These are phyloP conservation scores for Xylaria flabelliformis DNA, from an alignment of 495 filamentous ascomycete species.

Conservation along the genomic window DNA sequence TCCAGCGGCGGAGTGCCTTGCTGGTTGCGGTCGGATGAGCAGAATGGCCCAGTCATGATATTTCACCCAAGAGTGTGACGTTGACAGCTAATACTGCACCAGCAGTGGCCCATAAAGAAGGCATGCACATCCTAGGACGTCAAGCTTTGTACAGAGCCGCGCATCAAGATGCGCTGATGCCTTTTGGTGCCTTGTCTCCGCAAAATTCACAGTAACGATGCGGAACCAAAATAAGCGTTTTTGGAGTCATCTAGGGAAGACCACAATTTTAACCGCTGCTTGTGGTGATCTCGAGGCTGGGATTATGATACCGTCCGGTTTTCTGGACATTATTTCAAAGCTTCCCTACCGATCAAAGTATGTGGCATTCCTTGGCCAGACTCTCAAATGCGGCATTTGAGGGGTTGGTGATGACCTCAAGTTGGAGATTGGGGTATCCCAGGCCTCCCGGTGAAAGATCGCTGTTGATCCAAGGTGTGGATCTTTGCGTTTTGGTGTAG, in stretches of 20 bases:
- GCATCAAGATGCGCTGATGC: not conserved
- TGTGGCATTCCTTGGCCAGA: constrained; percentile 1
- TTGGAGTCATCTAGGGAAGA: not conserved
- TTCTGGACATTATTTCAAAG: not conserved
- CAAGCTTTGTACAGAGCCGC: not conserved
- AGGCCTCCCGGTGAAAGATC: not conserved
- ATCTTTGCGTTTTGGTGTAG: constrained; percentile 4
- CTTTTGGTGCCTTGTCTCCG: not conserved
- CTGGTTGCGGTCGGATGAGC: not conserved
- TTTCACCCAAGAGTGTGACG: constrained; percentile 14
- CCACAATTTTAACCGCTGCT: not conserved
- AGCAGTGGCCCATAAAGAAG: constrained; percentile 9
- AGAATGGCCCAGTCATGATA: not conserved
- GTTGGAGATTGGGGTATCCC: constrained; percentile 19
- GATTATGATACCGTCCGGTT: not conserved
- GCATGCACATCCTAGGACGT: not conserved
- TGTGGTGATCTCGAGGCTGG: not conserved
- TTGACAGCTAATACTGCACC: constrained; percentile 8
- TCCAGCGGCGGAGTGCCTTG: not conserved
- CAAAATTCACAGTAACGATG: not conserved
- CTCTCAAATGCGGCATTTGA: constrained; percentile 4
- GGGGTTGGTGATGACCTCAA: constrained; percentile 22
- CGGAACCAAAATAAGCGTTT: constrained; percentile 1
- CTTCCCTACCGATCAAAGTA: not conserved
- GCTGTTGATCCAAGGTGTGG: constrained; percentile 21